Conservation (phyloP, 116 monocot genomes). For the Trichopus zeylanicus region DNA sequence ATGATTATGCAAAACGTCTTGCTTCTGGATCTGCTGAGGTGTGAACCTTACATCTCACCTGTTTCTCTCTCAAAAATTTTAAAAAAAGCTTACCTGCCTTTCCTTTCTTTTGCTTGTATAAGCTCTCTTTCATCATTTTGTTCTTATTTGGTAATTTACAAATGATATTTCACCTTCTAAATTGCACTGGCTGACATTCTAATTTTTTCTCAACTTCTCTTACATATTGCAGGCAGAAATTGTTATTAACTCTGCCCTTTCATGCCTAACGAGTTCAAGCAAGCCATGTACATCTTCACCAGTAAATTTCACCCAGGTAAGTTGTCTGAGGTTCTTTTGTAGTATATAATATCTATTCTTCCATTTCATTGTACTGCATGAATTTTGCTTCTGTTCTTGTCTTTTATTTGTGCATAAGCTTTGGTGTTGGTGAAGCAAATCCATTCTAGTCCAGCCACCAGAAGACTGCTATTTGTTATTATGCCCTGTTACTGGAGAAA, state of each 20-base stretch:
- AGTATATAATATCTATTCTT: neutral
- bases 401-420: no score
- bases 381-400: no score
- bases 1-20: slow-evolving; percentile 82
- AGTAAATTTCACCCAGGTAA: slow-evolving; percentile 56
- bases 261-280: slow-evolving; percentile 39
- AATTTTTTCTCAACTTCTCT: no score
- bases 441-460: no score
- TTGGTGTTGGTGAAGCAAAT: no score
- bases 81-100: no score
- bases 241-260: slow-evolving; percentile 43
- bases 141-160: neutral
- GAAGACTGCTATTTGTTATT: no score
- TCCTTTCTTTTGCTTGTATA: neutral
- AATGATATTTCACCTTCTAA: neutral
- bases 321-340: neutral
- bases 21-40: slow-evolving; percentile 61
- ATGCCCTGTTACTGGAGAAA: no score
- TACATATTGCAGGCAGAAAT: slow-evolving; percentile 38
- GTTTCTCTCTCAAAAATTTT: neutral
- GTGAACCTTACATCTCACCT: neutral
- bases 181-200: neutral
- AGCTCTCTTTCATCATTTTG: neutral
- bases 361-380: neutral
- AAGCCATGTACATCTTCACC: slow-evolving; percentile 21